A percentile compares a stretch with the other conserved stretches of the same genome.
Evolutionary conservation across 192 early-diverging fungal genomes (phyloP).

Genomic region (Gorgonomyces haynaldii): DNA sequence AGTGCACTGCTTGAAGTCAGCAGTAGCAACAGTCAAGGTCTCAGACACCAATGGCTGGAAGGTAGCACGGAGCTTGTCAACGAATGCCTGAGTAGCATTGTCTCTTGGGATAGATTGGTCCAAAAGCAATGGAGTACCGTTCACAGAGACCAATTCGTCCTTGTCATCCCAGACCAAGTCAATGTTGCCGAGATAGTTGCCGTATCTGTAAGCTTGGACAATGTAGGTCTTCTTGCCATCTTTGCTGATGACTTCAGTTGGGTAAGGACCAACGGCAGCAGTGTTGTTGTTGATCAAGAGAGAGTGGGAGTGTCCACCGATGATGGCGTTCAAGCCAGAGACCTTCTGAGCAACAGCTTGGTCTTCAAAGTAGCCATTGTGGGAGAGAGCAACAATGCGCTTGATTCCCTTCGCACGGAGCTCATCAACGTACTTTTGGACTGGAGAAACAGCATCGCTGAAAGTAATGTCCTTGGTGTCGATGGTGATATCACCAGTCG

Average conservation of each 20-base stretch:
- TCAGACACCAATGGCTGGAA: conserved; percentile 21
- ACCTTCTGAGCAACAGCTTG: conserved; percentile 43
- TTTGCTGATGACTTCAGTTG: conserved; percentile 46
- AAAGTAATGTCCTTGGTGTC: conserved; percentile 29
- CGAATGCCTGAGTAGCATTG: conserved; percentile 7
- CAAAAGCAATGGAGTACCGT: conserved; percentile 49
- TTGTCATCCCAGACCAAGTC: conserved; percentile 48
- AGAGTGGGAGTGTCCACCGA: conserved; percentile 70
- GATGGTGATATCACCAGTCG: conserved; percentile 42
- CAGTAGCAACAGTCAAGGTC: conserved; percentile 31
- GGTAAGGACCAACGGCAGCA: conserved; percentile 45
- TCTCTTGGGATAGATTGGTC: conserved; percentile 40
- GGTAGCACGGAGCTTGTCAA: neutral
- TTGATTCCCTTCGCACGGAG: conserved; percentile 48
- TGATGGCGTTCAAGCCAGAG: conserved; percentile 48
- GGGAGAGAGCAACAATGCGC: conserved; percentile 54
- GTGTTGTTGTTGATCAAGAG: conserved; percentile 38
- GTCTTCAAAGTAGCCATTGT: conserved; percentile 65
- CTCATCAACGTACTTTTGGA: conserved; percentile 52
- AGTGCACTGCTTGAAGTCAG: conserved; percentile 27
- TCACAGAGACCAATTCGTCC: conserved; percentile 37
- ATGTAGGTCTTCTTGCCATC: conserved; percentile 55
- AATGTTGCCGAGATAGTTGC: conserved; percentile 50
- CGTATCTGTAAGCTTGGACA: conserved; percentile 57
- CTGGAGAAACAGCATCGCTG: conserved; percentile 42